phyloP scores from a whole-genome alignment of 139 green algal genomes.

The Haematococcus lacustris region DNA sequence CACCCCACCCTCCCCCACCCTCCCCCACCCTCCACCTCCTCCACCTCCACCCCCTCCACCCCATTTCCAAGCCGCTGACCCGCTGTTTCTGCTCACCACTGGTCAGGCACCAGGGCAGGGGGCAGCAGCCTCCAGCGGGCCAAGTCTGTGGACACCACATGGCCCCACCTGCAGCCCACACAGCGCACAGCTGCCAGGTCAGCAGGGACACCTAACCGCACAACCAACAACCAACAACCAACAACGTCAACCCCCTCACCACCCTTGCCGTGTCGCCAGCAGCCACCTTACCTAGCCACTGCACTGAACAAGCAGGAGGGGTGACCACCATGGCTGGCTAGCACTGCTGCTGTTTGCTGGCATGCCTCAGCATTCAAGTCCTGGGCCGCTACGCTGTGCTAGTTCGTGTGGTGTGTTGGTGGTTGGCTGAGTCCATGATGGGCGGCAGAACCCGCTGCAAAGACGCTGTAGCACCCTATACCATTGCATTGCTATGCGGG shows the following conservation, averaged over 20 bases:
- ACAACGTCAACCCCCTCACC: neutral
- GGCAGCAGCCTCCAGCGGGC: conserved; percentile 32
- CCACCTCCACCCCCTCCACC: neutral
- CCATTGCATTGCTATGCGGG: too few relatives aligned
- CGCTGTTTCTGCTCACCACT: neutral
- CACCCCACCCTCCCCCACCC: neutral
- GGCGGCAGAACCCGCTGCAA: too few relatives aligned
- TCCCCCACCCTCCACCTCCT: neutral
- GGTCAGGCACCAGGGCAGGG: conserved; percentile 20
- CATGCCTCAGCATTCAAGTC: neutral
- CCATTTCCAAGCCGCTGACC: neutral
- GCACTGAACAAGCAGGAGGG: neutral
- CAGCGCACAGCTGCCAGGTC: neutral
- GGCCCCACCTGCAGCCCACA: conserved; percentile 12
- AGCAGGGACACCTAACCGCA: neutral
- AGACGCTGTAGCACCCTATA: too few relatives aligned
- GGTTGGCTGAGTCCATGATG: too few relatives aligned
- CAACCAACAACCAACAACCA: neutral
- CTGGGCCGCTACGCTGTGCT: too few relatives aligned
- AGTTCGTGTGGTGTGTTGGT: too few relatives aligned
- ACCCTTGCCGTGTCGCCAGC: neutral
- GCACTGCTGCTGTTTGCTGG: neutral
- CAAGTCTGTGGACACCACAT: conserved; percentile 26
- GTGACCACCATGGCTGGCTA: neutral
- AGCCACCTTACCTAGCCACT: neutral